A percentile compares a stretch with the other conserved stretches of the same genome.
Evolutionary conservation across 2,329 filamentous ascomycete species (phyloP).

Genomic region (Alternaria triticimaculans): DNA sequence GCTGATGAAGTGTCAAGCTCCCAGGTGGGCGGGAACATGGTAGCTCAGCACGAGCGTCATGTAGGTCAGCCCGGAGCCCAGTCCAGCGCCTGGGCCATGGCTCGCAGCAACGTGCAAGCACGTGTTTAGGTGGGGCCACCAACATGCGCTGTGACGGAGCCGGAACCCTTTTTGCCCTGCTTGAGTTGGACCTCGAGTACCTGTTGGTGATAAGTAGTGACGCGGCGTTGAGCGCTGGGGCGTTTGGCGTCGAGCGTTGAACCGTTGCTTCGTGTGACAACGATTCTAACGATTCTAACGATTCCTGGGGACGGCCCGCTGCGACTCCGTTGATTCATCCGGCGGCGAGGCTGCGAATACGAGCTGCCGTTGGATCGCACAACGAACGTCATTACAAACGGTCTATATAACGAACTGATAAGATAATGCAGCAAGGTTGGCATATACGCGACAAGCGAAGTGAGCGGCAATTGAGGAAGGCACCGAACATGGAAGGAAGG

Average conservation of each 20-base stretch:
- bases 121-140: conserved; percentile 16
- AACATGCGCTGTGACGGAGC: not conserved
- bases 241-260: not conserved
- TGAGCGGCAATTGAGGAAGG: not conserved
- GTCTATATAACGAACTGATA: not conserved
- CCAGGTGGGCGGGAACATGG: conserved; percentile 14
- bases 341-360: conserved; percentile 18
- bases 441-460: not conserved
- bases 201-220: not conserved
- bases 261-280: not conserved
- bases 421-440: not conserved
- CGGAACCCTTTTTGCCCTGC: not conserved
- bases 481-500: not conserved
- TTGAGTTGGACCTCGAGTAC: not conserved
- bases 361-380: not conserved
- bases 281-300: conserved; percentile 3
- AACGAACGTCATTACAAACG: not conserved
- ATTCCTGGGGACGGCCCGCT: conserved; percentile 37
- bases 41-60: conserved; percentile 9
- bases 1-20: conserved; percentile 16
- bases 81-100: conserved; percentile 5
- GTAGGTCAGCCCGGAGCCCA: conserved; percentile 5
- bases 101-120: conserved; percentile 22
- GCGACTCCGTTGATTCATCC: conserved; percentile 31
- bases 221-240: conserved; percentile 4